phyloP scores from a whole-genome alignment of 805 yeast species.

The Candida ipomoeae region DNA sequence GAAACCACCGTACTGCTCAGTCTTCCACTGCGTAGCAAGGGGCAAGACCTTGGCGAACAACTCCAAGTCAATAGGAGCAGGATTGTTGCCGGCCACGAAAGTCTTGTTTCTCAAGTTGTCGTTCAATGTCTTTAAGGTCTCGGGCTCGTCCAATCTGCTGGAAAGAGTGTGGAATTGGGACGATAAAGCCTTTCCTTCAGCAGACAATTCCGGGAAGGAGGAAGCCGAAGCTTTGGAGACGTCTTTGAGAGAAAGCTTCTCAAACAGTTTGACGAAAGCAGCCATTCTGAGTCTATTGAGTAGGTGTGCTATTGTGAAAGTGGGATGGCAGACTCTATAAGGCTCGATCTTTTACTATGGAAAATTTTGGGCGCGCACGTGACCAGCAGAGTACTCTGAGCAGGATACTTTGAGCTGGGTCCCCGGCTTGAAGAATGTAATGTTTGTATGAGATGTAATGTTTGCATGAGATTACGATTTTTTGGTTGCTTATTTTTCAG shows the following conservation, averaged over 20 bases:
- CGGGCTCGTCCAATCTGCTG: constrained; percentile 50
- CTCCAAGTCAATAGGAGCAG: constrained; percentile 66
- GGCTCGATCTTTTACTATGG: not conserved
- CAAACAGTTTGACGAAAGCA: constrained; percentile 25
- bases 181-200: constrained; percentile 62
- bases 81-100: constrained; percentile 62
- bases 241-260: constrained; percentile 29
- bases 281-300: constrained; percentile 24
- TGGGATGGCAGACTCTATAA: not conserved
- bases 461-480: too few species aligned
- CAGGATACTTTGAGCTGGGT: not conserved
- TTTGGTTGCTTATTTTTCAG: not conserved
- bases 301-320: constrained; percentile 3
- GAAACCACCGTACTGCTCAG: constrained; percentile 53
- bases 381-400: constrained; percentile 6
- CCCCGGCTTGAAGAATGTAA: not conserved
- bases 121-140: constrained; percentile 49
- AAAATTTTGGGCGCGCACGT: constrained; percentile 15
- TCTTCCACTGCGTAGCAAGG: constrained; percentile 50
- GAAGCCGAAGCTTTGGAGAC: constrained; percentile 18
- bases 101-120: constrained; percentile 64
- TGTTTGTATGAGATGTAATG: not conserved
- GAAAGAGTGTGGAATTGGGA: constrained; percentile 79
- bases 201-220: constrained; percentile 28
- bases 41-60: constrained; percentile 68